Evolutionary conservation across 2,329 filamentous ascomycete genomes (phyloP).

Genomic region (Alternaria sp.): DNA sequence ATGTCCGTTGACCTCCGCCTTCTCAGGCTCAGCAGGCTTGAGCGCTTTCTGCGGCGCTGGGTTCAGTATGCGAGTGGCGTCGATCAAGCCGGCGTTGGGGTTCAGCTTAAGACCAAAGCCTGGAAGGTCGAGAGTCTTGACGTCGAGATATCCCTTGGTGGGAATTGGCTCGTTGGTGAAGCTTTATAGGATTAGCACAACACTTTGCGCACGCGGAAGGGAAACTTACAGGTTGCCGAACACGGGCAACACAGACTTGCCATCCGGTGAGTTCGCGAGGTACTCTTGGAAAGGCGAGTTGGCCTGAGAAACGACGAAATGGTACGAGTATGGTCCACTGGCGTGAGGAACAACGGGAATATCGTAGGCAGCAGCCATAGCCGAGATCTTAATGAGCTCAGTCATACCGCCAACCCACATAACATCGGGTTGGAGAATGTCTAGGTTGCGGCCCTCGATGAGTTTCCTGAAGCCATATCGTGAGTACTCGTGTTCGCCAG

Average conservation of each 20-base stretch:
- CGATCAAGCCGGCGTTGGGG: constrained; percentile 78
- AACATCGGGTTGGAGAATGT: constrained; percentile 94
- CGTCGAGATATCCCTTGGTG: constrained; percentile 78
- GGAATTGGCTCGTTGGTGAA: constrained; percentile 17
- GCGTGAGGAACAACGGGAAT: constrained; percentile 95
- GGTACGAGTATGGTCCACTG: constrained; percentile 92
- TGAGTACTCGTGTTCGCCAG: constrained; percentile 94
- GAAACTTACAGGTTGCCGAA: constrained; percentile 93
- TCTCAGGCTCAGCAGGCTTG: constrained; percentile 34
- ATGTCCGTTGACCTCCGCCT: constrained; percentile 27
- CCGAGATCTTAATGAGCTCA: constrained; percentile 85
- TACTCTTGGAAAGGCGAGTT: constrained; percentile 97
- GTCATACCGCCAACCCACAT: constrained; percentile 98
- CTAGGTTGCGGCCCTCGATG: constrained; percentile 86
- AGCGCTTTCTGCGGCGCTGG: constrained; percentile 61
- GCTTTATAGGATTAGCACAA: background rate
- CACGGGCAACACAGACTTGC: constrained; percentile 86
- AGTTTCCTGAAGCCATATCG: constrained; percentile 94
- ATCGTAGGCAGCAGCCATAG: constrained; percentile 90
- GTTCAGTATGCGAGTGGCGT: constrained; percentile 74
- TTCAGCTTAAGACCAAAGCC: constrained; percentile 91
- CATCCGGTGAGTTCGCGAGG: constrained; percentile 89
- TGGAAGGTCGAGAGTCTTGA: constrained; percentile 82
- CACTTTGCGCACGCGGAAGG: background rate
- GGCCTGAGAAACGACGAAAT: constrained; percentile 91